Evolutionary conservation across 805 yeast genomes (phyloP).

Genomic region (Kregervanrija fluxuum): DNA sequence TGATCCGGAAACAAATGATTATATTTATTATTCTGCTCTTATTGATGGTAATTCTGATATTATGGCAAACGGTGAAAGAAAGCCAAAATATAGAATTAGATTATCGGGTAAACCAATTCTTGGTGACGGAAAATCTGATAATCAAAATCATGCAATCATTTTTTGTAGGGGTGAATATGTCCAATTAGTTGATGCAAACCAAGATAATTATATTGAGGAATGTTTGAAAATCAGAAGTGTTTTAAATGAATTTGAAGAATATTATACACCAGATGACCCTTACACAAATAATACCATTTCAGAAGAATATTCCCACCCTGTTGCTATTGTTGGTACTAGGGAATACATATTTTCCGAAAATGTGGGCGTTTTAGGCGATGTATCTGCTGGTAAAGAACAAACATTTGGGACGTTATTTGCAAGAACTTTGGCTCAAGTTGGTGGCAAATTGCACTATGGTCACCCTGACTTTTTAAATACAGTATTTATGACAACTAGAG

Average conservation of each 20-base stretch:
- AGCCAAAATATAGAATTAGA: conserved; percentile 56
- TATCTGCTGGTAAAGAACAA: conserved; percentile 85
- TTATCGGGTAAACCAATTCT: conserved; percentile 76
- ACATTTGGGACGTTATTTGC: conserved; percentile 83
- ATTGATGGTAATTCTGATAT: conserved; percentile 67
- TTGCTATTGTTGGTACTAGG: conserved; percentile 78
- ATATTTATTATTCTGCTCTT: conserved; percentile 51
- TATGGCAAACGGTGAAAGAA: conserved; percentile 47
- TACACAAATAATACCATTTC: conserved; percentile 12
- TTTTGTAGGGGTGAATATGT: conserved; percentile 77
- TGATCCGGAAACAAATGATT: conserved; percentile 36
- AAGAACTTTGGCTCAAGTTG: conserved; percentile 72
- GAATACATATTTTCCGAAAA: conserved; percentile 81
- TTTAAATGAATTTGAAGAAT: conserved; percentile 70
- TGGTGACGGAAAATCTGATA: conserved; percentile 83
- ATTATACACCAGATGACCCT: conserved; percentile 19
- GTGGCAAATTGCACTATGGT: conserved; percentile 80
- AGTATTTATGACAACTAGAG: conserved; percentile 74
- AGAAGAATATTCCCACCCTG: conserved; percentile 37
- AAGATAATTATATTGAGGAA: conserved; percentile 76
- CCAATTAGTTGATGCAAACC: conserved; percentile 78
- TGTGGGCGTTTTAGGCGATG: conserved; percentile 74
- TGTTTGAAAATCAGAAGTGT: conserved; percentile 72
- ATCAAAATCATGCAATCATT: conserved; percentile 69
- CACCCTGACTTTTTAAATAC: conserved; percentile 79